phyloP scores from a whole-genome alignment of 2,329 filamentous ascomycete species.

The Sporothrix protearum region DNA sequence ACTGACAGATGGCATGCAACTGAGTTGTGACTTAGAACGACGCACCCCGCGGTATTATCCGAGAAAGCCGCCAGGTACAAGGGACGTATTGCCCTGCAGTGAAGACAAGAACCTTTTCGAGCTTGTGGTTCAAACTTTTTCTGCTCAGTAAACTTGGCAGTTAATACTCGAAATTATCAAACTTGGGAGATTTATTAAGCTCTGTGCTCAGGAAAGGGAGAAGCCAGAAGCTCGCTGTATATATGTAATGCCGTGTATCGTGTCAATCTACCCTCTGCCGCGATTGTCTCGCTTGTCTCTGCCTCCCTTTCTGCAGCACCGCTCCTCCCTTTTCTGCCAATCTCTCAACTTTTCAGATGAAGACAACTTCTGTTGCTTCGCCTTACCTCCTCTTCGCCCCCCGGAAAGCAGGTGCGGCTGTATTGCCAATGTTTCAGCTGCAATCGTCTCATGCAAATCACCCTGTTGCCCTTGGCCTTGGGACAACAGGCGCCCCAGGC shows the following conservation, averaged over 20 bases:
- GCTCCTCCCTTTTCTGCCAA: constrained; percentile 1
- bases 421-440: constrained; percentile 24
- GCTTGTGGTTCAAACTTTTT: not conserved
- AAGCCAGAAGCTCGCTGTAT: not conserved
- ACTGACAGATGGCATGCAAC: not conserved
- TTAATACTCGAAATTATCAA: not conserved
- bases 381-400: not conserved
- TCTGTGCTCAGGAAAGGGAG: not conserved
- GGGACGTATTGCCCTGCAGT: not conserved
- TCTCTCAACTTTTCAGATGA: constrained; percentile 4
- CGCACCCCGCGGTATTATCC: not conserved
- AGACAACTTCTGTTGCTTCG: no score
- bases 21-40: not conserved
- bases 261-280: not conserved
- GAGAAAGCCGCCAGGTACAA: not conserved
- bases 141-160: not conserved
- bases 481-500: not conserved
- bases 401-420: constrained; percentile 21
- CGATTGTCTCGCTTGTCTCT: not conserved
- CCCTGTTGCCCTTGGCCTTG: not conserved
- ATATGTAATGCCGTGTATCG: not conserved
- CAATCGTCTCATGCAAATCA: constrained; percentile 22
- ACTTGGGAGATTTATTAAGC: not conserved
- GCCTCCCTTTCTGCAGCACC: not conserved
- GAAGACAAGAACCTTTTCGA: not conserved